Evolutionary conservation across 352 stramenopile genomes (phyloP), one percentile per base, ranked within the genome.

Genomic region (Globisporangium viniferum): DNA sequence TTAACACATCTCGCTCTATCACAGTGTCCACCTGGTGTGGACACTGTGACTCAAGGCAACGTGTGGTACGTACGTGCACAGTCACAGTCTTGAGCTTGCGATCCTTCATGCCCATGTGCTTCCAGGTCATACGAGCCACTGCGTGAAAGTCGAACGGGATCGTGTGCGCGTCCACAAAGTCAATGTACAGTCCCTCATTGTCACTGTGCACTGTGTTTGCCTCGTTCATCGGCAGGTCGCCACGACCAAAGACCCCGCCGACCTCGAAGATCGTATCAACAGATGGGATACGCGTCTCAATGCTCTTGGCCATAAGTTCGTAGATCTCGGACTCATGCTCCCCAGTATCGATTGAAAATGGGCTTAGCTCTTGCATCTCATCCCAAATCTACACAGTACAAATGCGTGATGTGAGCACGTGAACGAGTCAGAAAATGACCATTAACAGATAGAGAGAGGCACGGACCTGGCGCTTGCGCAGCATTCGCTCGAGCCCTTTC

Each of bases 401-500:
- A 15, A 18, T 18, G 12, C 5, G 39, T 46, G 39, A 46, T 18
- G 12, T 46, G 39, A 46, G 39, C 15, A 46, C 12, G 39, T 46
- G 39, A 18, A 18, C 12, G 39, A 20, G 12, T 10, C 36, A 18
- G 36, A 44, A 9, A 44, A 44, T 44, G 22, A 24, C 5, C 20
- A 24, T 29, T 24, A 24, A 53, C 2, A 53, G 46, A 53, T 20
- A 53, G 18, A 54, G 14, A 54, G 18, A 59, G 10, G 24, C 29
- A 61, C 31, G 4, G 3, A 62, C 56, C 56, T 49, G 29, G 20
- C 31, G 56, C 18, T 62, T 62, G 29, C 56, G 27, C 14, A 31
- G 20, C 36, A 64, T 36, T 5, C 67, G 41, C 24, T 72, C 67
- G 36, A 51, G 51, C 51, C 51, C 14, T 46, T 68, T 27, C 2